Base-by-base conservation (phyloP, 1,284 basidiomycete genomes). In the Trichosporon inkin region DNA sequence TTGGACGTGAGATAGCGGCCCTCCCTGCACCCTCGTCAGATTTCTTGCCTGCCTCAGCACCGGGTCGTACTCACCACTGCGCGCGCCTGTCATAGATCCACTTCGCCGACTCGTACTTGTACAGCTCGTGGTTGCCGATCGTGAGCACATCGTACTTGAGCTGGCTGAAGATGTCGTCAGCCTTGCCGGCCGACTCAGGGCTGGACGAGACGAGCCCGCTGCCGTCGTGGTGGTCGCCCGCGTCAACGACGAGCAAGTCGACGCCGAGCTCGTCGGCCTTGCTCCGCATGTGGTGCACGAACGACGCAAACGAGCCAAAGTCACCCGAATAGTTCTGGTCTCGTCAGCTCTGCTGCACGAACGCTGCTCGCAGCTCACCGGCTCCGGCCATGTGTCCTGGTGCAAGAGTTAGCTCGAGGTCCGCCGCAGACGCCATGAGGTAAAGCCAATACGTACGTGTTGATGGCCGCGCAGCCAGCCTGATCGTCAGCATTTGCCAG, bases 51-150 rank as follows among this genome's bases (percentile, higher is more conserved):
- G 3, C 8, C 16, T 10, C 11, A 1, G 8, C 20, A 2, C 7
- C 10, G 6, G 6, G 16, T 10, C 28, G 11, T 14, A 70, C 70
- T 61, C 55, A 71, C 75, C 73, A 76, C 44, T 63, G 62, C 17
- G 61, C 60, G 14, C 89, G 90, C 74, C 89, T 88, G 59, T 84
- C 80, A 76, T 89, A 87, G 83, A 90, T 88, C 74, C 91, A 88
- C 49, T 85, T 81, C 0, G 90, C 84, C 69, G 89, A 84, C 4
- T 80, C 82, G 71, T 91, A 92, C 63, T 84, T 81, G 78, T 93
- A 94, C 35, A 94, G 78, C 78, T 94, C 92, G 69, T 94, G 91
- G 69, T 94, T 94, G 70, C 92, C 92, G 61, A 93, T 90, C 0
- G 89, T 80, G 68, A 93, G 84, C 8, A 92, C 69, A 71, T 95